Evolutionary conservation across 225 moss, liverwort and hornwort species (phyloP).

Genomic region (Pseudoscleropodium purum): DNA sequence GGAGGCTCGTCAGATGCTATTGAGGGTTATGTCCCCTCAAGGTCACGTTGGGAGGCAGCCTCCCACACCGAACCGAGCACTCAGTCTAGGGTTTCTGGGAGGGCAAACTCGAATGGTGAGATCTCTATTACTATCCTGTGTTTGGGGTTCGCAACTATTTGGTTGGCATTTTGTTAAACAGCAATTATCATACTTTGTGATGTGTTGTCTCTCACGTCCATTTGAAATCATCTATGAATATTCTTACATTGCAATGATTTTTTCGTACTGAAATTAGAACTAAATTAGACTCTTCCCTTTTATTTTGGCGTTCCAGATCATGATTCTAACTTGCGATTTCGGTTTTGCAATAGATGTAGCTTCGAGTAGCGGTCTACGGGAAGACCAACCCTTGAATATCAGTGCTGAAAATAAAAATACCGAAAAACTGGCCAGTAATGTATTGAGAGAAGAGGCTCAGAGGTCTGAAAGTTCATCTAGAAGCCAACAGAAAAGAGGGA

Average conservation of each 20-base stretch:
- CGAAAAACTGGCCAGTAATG: background rate
- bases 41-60: constrained; percentile 19
- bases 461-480: constrained; percentile 4
- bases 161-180: background rate
- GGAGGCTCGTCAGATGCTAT: constrained; percentile 65
- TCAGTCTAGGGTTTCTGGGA: background rate
- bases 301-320: background rate
- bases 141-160: background rate
- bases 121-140: background rate
- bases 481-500: constrained; percentile 4
- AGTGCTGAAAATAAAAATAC: background rate
- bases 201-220: background rate
- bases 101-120: constrained; percentile 11
- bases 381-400: background rate
- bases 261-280: background rate
- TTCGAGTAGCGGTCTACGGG: background rate
- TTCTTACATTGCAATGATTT: background rate
- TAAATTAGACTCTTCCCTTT: background rate
- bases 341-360: background rate
- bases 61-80: background rate
- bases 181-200: background rate
- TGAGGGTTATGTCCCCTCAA: constrained; percentile 76
- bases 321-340: background rate
- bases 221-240: background rate
- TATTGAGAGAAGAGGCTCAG: background rate